Conservation (phyloP, 2,329 filamentous ascomycete species). For the Fusarium camptoceras region DNA sequence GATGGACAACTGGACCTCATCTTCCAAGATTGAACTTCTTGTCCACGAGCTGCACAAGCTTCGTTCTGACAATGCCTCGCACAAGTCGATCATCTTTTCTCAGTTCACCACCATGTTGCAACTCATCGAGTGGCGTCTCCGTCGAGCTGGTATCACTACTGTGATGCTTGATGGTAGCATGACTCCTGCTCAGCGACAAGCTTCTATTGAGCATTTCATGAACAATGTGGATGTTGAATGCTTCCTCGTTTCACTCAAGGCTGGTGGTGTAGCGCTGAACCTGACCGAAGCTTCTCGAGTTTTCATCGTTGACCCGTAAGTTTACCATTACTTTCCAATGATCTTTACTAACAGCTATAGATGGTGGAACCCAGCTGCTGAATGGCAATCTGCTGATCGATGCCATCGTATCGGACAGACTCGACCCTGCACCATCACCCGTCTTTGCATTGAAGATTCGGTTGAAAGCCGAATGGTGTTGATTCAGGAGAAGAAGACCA, state of each 20-base stretch:
- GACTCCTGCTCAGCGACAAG: conserved; percentile 92
- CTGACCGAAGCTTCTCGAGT: conserved; percentile 94
- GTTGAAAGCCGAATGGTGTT: conserved; percentile 96
- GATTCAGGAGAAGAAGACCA: conserved; percentile 98
- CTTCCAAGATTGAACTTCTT: conserved; percentile 96
- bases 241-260: conserved; percentile 95
- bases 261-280: conserved; percentile 94
- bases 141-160: conserved; percentile 95
- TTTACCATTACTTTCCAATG: conserved; percentile 43
- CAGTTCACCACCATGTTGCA: conserved; percentile 98
- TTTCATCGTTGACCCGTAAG: conserved; percentile 95
- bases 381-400: conserved; percentile 97
- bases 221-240: conserved; percentile 93
- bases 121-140: conserved; percentile 95
- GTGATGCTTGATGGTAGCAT: conserved; percentile 99
- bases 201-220: conserved; percentile 97
- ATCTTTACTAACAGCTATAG: conserved; percentile 58
- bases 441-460: conserved; percentile 95
- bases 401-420: conserved; percentile 96
- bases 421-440: conserved; percentile 92
- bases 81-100: conserved; percentile 97
- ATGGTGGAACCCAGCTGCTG: conserved; percentile 99
- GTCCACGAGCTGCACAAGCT: conserved; percentile 94
- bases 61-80: conserved; percentile 89
- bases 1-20: conserved; percentile 99